Conservation (phyloP, 2,329 filamentous ascomycete genomes). For the Trematosphaeria pertusa region DNA sequence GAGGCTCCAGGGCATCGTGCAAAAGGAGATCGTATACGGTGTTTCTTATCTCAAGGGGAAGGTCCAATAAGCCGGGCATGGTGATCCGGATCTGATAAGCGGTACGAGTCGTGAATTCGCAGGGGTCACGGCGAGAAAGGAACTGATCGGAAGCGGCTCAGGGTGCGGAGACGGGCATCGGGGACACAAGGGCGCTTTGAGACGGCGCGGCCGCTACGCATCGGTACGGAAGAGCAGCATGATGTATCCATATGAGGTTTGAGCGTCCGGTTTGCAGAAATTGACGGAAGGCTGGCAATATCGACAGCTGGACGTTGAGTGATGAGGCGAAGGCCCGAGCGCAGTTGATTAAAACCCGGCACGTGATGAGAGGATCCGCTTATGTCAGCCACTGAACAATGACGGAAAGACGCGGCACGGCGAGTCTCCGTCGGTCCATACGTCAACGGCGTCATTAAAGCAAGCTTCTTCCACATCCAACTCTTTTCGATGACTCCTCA, state of each 20-base stretch:
- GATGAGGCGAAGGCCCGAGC: too few relatives aligned
- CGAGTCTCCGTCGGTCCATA: not conserved
- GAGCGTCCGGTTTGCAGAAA: too few relatives aligned
- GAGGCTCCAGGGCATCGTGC: conserved; percentile 25
- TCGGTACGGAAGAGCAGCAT: too few relatives aligned
- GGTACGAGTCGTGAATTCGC: conserved; percentile 18
- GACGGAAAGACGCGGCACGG: conserved; percentile 4
- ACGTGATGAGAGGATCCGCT: not conserved
- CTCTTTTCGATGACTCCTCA: not conserved
- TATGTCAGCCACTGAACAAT: not conserved
- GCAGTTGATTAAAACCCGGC: not conserved
- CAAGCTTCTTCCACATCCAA: not conserved
- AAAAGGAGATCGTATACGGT: conserved; percentile 38
- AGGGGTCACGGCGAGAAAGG: conserved; percentile 12
- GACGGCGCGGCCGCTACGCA: conserved; percentile 14
- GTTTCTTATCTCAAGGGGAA: conserved; percentile 38
- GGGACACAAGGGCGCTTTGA: conserved; percentile 8
- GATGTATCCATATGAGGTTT: too few relatives aligned
- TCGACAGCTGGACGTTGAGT: too few relatives aligned
- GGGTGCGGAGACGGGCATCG: conserved; percentile 2
- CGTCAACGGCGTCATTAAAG: not conserved
- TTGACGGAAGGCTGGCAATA: too few relatives aligned
- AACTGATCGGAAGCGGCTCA: conserved; percentile 16
- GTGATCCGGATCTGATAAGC: conserved; percentile 12
- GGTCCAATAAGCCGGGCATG: conserved; percentile 40